phyloP scores from a whole-genome alignment of 2,329 filamentous ascomycete species.

The Tolypocladium nubicola region DNA sequence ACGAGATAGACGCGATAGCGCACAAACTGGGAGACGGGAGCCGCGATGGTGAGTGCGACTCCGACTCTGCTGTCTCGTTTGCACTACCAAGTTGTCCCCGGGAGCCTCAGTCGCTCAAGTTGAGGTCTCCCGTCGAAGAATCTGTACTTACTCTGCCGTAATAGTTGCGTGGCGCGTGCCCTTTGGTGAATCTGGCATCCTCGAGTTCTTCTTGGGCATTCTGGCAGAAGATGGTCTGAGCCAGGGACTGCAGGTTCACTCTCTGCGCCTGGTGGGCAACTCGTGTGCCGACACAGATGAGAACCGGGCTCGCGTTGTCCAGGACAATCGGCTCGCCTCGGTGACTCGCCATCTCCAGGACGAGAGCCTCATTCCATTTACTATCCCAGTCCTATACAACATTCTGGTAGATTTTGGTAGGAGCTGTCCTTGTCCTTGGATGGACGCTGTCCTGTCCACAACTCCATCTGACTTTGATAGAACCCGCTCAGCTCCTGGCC shows the following conservation, averaged over 20 bases:
- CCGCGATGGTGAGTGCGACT: slow-evolving; percentile 36
- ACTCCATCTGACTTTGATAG: slow-evolving; percentile 20
- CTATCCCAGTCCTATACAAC: slow-evolving; percentile 52
- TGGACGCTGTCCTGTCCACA: background rate
- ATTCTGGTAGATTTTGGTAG: slow-evolving; percentile 53
- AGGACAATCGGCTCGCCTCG: slow-evolving; percentile 32
- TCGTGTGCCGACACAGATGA: slow-evolving; percentile 53
- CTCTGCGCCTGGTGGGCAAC: slow-evolving; percentile 49
- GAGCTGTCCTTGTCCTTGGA: slow-evolving; percentile 4
- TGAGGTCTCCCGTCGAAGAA: background rate
- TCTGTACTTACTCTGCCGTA: background rate
- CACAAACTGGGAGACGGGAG: slow-evolving; percentile 45
- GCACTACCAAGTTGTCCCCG: background rate
- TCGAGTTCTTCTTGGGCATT: slow-evolving; percentile 43
- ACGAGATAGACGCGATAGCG: slow-evolving; percentile 33
- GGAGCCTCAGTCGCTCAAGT: background rate
- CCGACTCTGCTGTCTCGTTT: background rate
- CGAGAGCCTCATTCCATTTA: slow-evolving; percentile 37
- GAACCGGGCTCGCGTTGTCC: slow-evolving; percentile 46
- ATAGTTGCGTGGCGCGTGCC: slow-evolving; percentile 46
- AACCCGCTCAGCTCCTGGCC: slow-evolving; percentile 45
- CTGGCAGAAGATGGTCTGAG: slow-evolving; percentile 27
- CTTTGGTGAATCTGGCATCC: slow-evolving; percentile 45
- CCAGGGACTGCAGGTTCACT: slow-evolving; percentile 38
- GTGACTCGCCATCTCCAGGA: slow-evolving; percentile 38